phyloP scores from a whole-genome alignment of 495 filamentous ascomycete genomes.

The Rostrohypoxylon terebratum region DNA sequence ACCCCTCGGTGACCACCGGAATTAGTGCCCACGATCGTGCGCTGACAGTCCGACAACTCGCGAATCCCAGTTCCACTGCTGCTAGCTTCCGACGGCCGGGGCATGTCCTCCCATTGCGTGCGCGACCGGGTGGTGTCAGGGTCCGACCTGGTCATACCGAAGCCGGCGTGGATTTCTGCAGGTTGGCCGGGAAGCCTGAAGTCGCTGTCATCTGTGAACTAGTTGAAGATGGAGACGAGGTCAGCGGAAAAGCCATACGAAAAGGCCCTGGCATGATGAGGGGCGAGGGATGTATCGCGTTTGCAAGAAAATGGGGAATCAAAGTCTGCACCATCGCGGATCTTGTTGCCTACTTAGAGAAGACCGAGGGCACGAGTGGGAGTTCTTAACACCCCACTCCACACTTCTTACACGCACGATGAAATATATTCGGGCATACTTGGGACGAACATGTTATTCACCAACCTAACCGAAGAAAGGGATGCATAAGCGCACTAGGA shows the following conservation, averaged over 20 bases:
- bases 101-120: constrained; percentile 88
- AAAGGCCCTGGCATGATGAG: constrained; percentile 88
- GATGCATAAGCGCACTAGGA: not conserved
- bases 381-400: constrained; percentile 22
- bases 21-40: constrained; percentile 91
- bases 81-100: constrained; percentile 83
- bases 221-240: constrained; percentile 79
- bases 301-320: constrained; percentile 88
- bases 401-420: not conserved
- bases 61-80: constrained; percentile 68
- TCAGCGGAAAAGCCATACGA: constrained; percentile 65
- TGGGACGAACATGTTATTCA: not conserved
- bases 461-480: not conserved
- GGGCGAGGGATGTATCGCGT: constrained; percentile 87
- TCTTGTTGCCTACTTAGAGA: constrained; percentile 82
- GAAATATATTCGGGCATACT: not conserved
- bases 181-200: constrained; percentile 76
- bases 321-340: constrained; percentile 96
- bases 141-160: constrained; percentile 89
- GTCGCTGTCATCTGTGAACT: constrained; percentile 89
- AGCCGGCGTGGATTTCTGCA: constrained; percentile 88
- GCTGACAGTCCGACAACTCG: constrained; percentile 82
- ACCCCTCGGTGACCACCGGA: constrained; percentile 82
- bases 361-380: constrained; percentile 65
- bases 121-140: constrained; percentile 81